phyloP scores from a whole-genome alignment of 148 eudicot species.

The Amaranthus hypochondriacus region DNA sequence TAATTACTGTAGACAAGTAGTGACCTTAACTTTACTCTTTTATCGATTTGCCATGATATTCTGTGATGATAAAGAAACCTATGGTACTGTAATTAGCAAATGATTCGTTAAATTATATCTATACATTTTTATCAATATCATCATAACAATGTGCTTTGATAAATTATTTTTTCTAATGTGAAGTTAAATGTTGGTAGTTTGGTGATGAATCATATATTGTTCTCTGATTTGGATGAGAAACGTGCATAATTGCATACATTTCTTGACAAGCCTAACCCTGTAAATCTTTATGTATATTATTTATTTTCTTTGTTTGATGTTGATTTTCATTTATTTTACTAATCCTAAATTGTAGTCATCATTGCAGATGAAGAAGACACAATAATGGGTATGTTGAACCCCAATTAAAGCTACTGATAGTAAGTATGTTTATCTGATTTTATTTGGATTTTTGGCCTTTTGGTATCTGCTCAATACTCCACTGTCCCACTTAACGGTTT shows the following conservation, averaged over 20 bases:
- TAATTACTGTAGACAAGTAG: neutral
- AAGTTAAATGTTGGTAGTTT: neutral
- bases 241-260: neutral
- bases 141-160: neutral
- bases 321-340: neutral
- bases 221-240: neutral
- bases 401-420: conserved; percentile 7
- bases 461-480: neutral
- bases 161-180: conserved; percentile 5
- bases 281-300: neutral
- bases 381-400: neutral
- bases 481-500: no score
- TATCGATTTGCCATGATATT: neutral
- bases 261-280: neutral
- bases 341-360: neutral
- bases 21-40: neutral
- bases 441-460: neutral
- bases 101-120: neutral
- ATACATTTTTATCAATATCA: neutral
- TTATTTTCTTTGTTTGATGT: neutral
- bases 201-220: conserved; percentile 1
- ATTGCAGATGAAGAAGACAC: conserved; percentile 17
- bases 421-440: conserved; percentile 6
- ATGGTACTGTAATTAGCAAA: conserved; percentile 5
- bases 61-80: neutral